Evolutionary conservation across 305 asterid species (phyloP).

Genomic region (Fraxinus paxiana): DNA sequence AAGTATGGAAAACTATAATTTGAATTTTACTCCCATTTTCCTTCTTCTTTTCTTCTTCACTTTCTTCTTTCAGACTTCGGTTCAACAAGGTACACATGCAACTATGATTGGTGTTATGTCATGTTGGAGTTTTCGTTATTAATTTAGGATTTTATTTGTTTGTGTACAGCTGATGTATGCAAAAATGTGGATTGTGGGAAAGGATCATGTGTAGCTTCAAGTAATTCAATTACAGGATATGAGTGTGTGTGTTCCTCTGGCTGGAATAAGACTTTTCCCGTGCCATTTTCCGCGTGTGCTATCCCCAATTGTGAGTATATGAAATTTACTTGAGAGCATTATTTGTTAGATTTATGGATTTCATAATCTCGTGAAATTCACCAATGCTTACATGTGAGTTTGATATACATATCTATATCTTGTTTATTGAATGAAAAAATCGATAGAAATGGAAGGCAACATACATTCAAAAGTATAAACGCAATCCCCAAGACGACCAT

Average conservation of each 20-base stretch:
- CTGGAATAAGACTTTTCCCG: not conserved
- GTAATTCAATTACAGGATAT: not conserved
- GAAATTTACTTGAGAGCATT: not conserved
- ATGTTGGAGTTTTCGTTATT: not conserved
- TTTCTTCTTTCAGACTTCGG: not conserved
- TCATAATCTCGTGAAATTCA: not conserved
- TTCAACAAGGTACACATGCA: not conserved
- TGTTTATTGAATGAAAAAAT: too few relatives aligned
- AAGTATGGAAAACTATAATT: not conserved
- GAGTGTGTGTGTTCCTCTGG: not conserved
- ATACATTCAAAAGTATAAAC: not conserved
- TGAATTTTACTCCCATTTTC: not conserved
- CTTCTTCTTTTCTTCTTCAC: not conserved
- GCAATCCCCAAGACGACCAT: too few relatives aligned
- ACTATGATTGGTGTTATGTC: not conserved
- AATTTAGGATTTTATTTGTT: not conserved
- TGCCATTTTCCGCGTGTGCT: not conserved
- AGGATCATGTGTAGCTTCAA: not conserved
- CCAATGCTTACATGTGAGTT: not conserved
- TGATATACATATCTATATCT: not conserved
- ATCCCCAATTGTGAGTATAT: not conserved
- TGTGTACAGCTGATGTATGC: not conserved
- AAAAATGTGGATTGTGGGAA: not conserved
- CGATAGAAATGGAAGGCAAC: not conserved
- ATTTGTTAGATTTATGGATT: not conserved